phyloP scores from a whole-genome alignment of 768 basidiomycete species.

The Pholiota molesta region DNA sequence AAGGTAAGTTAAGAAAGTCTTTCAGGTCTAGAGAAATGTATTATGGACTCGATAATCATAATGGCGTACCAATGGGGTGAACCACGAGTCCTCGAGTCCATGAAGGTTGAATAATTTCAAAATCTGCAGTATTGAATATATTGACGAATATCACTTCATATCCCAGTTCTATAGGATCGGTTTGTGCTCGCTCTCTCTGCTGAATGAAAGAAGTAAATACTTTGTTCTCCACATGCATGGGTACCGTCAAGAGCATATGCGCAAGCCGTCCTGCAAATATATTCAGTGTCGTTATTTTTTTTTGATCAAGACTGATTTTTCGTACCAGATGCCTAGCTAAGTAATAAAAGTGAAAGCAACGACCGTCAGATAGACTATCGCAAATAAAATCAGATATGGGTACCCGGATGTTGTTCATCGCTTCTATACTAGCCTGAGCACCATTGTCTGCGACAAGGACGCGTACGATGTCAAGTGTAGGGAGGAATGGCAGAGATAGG shows the following conservation, averaged over 20 bases:
- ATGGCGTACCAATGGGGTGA: conserved; percentile 3
- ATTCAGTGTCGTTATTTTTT: background rate
- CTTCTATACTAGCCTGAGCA: background rate
- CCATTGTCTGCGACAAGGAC: background rate
- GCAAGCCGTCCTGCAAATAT: background rate
- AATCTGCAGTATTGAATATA: background rate
- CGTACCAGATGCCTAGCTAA: conserved; percentile 10
- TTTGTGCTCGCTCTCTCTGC: background rate
- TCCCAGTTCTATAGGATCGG: background rate
- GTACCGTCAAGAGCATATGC: background rate
- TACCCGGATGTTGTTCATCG: background rate
- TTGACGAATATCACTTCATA: background rate
- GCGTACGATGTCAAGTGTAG: background rate
- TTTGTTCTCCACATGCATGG: background rate
- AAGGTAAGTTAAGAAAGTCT: background rate
- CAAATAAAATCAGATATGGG: background rate
- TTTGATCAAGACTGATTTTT: background rate
- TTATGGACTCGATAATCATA: background rate
- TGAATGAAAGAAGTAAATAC: background rate
- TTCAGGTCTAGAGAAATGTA: background rate
- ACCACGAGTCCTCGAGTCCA: conserved; percentile 5
- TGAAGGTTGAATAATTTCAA: background rate
- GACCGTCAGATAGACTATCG: background rate
- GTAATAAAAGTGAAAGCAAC: background rate
- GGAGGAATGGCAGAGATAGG: background rate